Conservation (phyloP, 495 filamentous ascomycete genomes). For the Xylaria nigripes region DNA sequence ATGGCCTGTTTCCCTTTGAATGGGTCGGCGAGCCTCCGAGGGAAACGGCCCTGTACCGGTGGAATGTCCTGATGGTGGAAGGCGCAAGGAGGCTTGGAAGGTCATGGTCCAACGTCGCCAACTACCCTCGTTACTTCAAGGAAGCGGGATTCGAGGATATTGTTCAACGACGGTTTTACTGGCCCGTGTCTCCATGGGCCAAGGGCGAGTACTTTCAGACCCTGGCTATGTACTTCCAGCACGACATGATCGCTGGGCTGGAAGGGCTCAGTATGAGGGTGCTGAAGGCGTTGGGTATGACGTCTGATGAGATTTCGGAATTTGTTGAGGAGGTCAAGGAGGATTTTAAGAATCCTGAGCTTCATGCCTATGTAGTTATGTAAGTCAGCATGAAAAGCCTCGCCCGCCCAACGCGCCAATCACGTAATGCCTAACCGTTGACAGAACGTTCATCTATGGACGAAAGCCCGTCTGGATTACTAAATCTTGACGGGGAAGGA, state of each 20-base stretch:
- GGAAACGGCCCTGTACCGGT: conserved; percentile 24
- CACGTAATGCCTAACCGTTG: not conserved
- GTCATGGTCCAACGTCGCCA: conserved; percentile 21
- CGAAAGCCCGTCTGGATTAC: not conserved
- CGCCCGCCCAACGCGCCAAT: not conserved
- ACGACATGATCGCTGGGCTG: conserved; percentile 20
- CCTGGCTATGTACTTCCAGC: conserved; percentile 22
- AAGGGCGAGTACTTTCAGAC: conserved; percentile 26
- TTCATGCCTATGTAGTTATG: conserved; percentile 27
- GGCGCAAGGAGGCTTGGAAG: conserved; percentile 25
- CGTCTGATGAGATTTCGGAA: conserved; percentile 12
- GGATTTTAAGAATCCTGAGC: conserved; percentile 18
- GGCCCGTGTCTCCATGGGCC: conserved; percentile 28
- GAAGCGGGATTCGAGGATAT: conserved; percentile 25
- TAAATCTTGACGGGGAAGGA: no score
- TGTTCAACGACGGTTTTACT: conserved; percentile 24
- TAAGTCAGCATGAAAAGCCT: conserved; percentile 9
- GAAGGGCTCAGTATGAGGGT: conserved; percentile 26
- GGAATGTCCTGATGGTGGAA: conserved; percentile 29
- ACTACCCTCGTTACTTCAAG: conserved; percentile 20
- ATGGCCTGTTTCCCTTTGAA: conserved; percentile 27
- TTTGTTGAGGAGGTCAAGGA: conserved; percentile 24
- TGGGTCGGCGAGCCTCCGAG: conserved; percentile 23
- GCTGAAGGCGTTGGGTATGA: conserved; percentile 21
- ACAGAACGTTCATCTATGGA: not conserved